These are phyloP conservation scores for Fereydounia khargensis DNA, from an alignment of 1,284 basidiomycete genomes.

Conservation along the genomic window DNA sequence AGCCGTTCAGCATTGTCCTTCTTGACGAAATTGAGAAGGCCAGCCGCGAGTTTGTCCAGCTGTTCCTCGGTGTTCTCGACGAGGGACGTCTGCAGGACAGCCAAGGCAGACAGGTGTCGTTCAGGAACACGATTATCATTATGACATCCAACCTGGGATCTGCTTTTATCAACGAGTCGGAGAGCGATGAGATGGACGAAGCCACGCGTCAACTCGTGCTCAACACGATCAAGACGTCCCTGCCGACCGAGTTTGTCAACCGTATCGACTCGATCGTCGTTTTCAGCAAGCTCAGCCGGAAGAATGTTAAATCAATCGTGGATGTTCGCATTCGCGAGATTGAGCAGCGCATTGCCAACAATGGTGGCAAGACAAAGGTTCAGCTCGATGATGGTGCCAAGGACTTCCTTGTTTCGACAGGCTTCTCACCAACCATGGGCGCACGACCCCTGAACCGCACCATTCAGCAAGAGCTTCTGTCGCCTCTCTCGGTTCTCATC, in stretches of 20 bases:
- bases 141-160: slow-evolving; percentile 65
- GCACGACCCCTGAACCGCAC: slow-evolving; percentile 87
- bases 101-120: slow-evolving; percentile 53
- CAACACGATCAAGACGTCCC: slow-evolving; percentile 61
- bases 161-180: slow-evolving; percentile 62
- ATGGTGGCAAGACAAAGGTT: slow-evolving; percentile 73
- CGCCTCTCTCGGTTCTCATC: slow-evolving; percentile 83
- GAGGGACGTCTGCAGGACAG: slow-evolving; percentile 75
- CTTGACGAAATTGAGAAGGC: slow-evolving; percentile 65
- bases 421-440: slow-evolving; percentile 62
- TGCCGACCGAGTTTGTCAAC: slow-evolving; percentile 65
- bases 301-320: slow-evolving; percentile 63
- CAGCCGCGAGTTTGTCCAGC: slow-evolving; percentile 86
- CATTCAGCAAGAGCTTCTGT: slow-evolving; percentile 89
- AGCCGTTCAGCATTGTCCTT: slow-evolving; percentile 56
- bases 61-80: slow-evolving; percentile 84
- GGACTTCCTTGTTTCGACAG: slow-evolving; percentile 66
- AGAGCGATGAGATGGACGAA: slow-evolving; percentile 59
- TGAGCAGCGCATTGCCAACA: slow-evolving; percentile 72
- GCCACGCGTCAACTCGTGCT: slow-evolving; percentile 60
- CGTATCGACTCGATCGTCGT: slow-evolving; percentile 62
- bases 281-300: slow-evolving; percentile 61
- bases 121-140: slow-evolving; percentile 56
- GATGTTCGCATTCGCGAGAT: slow-evolving; percentile 64
- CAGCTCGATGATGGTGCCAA: slow-evolving; percentile 74